These are phyloP conservation scores for Didymella exigua DNA, from an alignment of 2,329 filamentous ascomycete species.

Conservation along the genomic window DNA sequence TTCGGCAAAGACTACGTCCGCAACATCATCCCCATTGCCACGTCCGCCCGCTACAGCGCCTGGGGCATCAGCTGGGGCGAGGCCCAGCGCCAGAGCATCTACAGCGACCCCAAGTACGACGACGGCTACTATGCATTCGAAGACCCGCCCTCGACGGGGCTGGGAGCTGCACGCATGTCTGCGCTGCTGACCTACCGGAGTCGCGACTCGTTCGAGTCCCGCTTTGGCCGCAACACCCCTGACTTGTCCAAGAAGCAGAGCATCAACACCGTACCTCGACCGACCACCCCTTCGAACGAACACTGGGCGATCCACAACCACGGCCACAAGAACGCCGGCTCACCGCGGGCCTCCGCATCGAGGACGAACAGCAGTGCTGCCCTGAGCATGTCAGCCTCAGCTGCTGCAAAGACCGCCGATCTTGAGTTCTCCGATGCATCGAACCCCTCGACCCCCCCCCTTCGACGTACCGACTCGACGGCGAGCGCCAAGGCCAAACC, in stretches of 20 bases:
- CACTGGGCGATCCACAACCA: constrained; percentile 61
- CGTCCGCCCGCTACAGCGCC: constrained; percentile 81
- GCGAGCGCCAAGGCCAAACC: constrained; percentile 46
- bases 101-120: constrained; percentile 97
- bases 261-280: constrained; percentile 71
- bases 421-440: constrained; percentile 56
- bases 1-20: constrained; percentile 85
- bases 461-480: constrained; percentile 21
- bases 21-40: constrained; percentile 81
- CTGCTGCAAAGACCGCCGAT: constrained; percentile 43
- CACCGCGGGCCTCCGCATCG: constrained; percentile 47
- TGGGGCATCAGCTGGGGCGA: constrained; percentile 94
- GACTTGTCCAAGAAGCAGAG: constrained; percentile 83
- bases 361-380: constrained; percentile 43
- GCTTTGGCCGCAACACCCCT: constrained; percentile 91
- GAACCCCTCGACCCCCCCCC: constrained; percentile 36
- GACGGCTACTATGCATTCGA: constrained; percentile 92
- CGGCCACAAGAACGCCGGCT: constrained; percentile 55
- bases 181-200: constrained; percentile 94
- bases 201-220: constrained; percentile 93
- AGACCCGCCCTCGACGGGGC: constrained; percentile 82
- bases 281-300: constrained; percentile 50
- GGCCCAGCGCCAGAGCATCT: constrained; percentile 89
- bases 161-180: constrained; percentile 95
- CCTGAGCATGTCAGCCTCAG: constrained; percentile 25